Percentiles rank a stretch among this genome's conserved stretches.
phyloP scores from a whole-genome alignment of 345 rosid genomes.

The Melaleuca quinquenervia region DNA sequence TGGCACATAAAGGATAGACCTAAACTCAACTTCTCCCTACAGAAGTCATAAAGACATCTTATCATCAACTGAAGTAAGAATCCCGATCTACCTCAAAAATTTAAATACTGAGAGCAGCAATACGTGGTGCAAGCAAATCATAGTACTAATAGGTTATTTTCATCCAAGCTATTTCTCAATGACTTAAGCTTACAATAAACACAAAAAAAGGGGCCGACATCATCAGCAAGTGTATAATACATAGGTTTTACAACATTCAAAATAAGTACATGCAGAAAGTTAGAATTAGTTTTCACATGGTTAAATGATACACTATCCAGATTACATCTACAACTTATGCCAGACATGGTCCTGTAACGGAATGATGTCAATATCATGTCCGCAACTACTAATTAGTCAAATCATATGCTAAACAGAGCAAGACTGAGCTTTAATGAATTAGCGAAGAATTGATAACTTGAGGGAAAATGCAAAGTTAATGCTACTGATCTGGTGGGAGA shows the following conservation, averaged over 20 bases:
- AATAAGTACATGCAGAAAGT: background rate
- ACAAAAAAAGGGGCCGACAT: background rate
- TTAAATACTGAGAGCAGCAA: background rate
- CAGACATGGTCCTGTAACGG: background rate
- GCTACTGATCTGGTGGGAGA: background rate
- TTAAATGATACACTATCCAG: background rate
- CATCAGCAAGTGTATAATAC: background rate
- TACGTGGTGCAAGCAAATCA: background rate
- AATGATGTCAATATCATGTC: background rate
- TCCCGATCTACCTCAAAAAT: background rate
- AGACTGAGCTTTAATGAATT: background rate
- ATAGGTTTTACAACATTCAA: background rate
- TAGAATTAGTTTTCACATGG: background rate
- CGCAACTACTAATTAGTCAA: background rate
- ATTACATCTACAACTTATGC: background rate
- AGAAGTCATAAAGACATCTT: background rate
- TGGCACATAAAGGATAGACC: slow-evolving; percentile 91
- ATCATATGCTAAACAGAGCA: background rate
- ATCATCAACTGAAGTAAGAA: background rate
- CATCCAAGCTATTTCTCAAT: background rate
- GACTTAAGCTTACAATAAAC: background rate
- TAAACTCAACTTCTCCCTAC: slow-evolving; percentile 97
- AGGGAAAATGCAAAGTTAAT: background rate
- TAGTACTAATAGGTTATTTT: background rate
- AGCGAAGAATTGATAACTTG: background rate